phyloP scores from a whole-genome alignment of 768 basidiomycete species.

The Suillus cothurnatus region DNA sequence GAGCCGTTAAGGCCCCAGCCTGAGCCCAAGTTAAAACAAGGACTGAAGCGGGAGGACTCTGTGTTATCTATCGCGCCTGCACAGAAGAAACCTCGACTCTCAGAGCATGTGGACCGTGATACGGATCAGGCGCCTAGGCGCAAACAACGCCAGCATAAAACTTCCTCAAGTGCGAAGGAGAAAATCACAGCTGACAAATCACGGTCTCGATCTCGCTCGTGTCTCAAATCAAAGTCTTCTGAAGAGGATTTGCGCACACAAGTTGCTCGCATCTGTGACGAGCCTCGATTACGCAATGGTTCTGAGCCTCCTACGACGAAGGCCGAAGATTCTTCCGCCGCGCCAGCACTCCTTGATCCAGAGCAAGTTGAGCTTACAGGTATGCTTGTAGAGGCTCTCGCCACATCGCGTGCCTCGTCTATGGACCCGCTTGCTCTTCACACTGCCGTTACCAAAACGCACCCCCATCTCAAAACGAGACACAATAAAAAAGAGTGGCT shows the following conservation, averaged over 20 bases:
- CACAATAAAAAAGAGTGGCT: conserved; percentile 46
- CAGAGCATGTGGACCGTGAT: conserved; percentile 6
- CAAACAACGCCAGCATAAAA: background rate
- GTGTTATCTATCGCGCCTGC: conserved; percentile 15
- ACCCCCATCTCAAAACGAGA: conserved; percentile 50
- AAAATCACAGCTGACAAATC: conserved; percentile 8
- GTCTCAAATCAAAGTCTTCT: background rate
- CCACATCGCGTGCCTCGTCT: conserved; percentile 70
- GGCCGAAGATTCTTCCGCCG: conserved; percentile 1
- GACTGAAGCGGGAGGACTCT: conserved; percentile 7
- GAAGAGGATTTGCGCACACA: conserved; percentile 8
- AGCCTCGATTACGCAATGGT: conserved; percentile 8
- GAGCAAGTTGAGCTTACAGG: conserved; percentile 54
- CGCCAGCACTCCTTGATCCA: background rate
- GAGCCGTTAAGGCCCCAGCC: background rate
- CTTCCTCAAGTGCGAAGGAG: background rate
- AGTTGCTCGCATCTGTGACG: conserved; percentile 7
- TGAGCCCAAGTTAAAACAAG: background rate
- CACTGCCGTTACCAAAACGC: conserved; percentile 51
- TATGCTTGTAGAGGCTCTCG: conserved; percentile 71
- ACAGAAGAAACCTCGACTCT: conserved; percentile 25
- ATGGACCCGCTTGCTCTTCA: conserved; percentile 57
- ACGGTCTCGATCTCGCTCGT: conserved; percentile 17
- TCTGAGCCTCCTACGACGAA: background rate
- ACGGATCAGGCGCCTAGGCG: conserved; percentile 1